A percentile compares a stretch with the other conserved stretches of the same genome.
phyloP scores from a whole-genome alignment of 75 land plant genomes.

The Pinus albicaulis region DNA sequence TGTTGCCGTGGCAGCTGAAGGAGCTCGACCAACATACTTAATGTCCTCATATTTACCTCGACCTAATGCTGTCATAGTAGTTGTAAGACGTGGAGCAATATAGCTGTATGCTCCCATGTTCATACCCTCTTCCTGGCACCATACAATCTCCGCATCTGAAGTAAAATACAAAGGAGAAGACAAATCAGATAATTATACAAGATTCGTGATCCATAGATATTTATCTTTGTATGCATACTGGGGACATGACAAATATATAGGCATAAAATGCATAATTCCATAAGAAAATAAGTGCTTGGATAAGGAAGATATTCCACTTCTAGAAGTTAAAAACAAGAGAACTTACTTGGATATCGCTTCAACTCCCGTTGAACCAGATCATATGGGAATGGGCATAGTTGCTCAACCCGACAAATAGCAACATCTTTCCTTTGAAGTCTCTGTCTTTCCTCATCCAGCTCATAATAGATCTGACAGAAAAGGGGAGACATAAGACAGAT shows the following conservation, averaged over 20 bases:
- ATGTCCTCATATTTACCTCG: slow-evolving; percentile 74
- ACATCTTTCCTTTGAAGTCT: slow-evolving; percentile 52
- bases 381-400: slow-evolving; percentile 94
- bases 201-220: neutral
- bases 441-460: slow-evolving; percentile 83
- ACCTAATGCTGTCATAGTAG: slow-evolving; percentile 66
- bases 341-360: slow-evolving; percentile 91
- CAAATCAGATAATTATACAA: neutral
- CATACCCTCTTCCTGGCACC: slow-evolving; percentile 99
- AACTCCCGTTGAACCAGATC: slow-evolving; percentile 87
- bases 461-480: slow-evolving; percentile 73
- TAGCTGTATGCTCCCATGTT: slow-evolving; percentile 91
- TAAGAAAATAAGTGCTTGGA: neutral
- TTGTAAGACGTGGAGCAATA: slow-evolving; percentile 66
- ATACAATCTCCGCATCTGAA: slow-evolving; percentile 91
- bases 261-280: neutral
- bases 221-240: neutral
- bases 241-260: neutral
- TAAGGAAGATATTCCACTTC: neutral
- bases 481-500: neutral
- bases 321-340: neutral
- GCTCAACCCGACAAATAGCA: slow-evolving; percentile 94
- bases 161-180: neutral
- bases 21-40: slow-evolving; percentile 84
- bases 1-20: slow-evolving; percentile 92